These are phyloP conservation scores for Metschnikowia matae DNA, from an alignment of 805 yeast species.

Conservation along the genomic window DNA sequence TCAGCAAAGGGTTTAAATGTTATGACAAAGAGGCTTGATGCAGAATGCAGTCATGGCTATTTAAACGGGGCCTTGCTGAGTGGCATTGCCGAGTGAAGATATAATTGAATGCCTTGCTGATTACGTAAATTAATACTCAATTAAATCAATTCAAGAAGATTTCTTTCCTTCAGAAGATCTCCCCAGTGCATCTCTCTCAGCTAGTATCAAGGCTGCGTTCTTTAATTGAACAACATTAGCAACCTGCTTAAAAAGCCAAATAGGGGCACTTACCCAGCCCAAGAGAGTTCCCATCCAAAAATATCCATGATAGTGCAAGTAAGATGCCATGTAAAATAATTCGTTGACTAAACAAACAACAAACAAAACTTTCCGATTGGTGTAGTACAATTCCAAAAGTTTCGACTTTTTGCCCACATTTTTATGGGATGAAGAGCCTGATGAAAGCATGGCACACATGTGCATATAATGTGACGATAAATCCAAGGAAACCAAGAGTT, in stretches of 20 bases:
- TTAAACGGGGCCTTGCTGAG: neutral
- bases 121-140: neutral
- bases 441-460: constrained; percentile 87
- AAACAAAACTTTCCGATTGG: constrained; percentile 78
- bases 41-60: constrained; percentile 12
- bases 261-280: constrained; percentile 65
- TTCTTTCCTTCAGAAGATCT: constrained; percentile 22
- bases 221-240: constrained; percentile 85
- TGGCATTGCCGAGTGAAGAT: neutral
- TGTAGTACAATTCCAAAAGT: constrained; percentile 80
- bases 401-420: constrained; percentile 67
- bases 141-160: neutral
- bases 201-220: constrained; percentile 79
- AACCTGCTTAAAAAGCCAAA: constrained; percentile 86
- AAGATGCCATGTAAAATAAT: constrained; percentile 84
- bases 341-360: constrained; percentile 91
- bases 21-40: constrained; percentile 9
- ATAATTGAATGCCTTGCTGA: neutral
- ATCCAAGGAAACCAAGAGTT: constrained; percentile 76
- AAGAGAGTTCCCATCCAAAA: constrained; percentile 59
- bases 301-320: constrained; percentile 64
- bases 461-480: constrained; percentile 96
- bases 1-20: constrained; percentile 13
- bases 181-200: constrained; percentile 66
- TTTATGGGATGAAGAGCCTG: constrained; percentile 83